Evolutionary conservation across 495 filamentous ascomycete genomes (phyloP), one percentile per base, ranked within the genome.

Genomic region (Neurospora cerealis): DNA sequence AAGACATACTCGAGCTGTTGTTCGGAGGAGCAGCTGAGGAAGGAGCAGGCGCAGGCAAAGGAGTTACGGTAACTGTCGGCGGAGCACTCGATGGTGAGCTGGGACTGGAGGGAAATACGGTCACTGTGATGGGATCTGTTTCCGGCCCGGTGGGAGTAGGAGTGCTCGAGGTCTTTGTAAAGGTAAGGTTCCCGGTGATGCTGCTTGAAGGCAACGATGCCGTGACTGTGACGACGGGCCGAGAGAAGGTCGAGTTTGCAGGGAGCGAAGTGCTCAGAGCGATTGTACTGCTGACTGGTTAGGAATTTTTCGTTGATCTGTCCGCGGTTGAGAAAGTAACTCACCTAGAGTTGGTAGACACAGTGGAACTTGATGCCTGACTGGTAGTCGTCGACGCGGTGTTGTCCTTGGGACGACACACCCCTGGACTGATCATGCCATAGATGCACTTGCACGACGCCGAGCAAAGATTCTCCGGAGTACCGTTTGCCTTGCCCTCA

Each of bases 401-500:
- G 34, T 74, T 73, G 32, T 73, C 73, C 34, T 75, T 76, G 42
- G 75, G 62, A 10, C 73, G 76, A 44, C 82, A 81, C 9, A 77
- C 24, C 24, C 80, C 80, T 13, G 78, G 78, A 3, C 71, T 66
- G 24, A 79, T 70, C 71, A 76, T 69, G 9, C 78, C 81, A 73
- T 72, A 73, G 28, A 78, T 24, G 66, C 82, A 83, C 74, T 83
- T 82, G 78, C 85, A 87, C 48, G 79, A 81, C 8, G 75, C 73
- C 21, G 83, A 83, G 77, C 85, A 87, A 37, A 78, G 78, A 72
- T 83, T 81, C 39, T 78, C 85, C 32, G 78, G 75, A 0, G 76
- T 73, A 0, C 74, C 79, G 40, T 87, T 86, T n/a, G 73, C 70
- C 2, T 70, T 72, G 8, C 82, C 82, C 73, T 86, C 81, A 60